Evolutionary conservation across 345 rosid species (phyloP).

Genomic region (Lepidium aucheri): DNA sequence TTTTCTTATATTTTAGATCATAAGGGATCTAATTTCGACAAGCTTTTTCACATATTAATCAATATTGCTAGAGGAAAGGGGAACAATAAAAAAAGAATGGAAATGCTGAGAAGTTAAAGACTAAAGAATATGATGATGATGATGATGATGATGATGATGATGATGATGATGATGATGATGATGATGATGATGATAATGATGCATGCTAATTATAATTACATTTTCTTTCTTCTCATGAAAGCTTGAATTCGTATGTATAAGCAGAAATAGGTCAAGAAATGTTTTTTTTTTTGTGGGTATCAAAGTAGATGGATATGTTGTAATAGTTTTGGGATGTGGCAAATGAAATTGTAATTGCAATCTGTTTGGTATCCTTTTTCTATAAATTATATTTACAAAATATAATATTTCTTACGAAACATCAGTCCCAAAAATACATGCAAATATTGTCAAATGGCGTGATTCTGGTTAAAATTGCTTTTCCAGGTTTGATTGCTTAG

Average conservation of each 20-base stretch:
- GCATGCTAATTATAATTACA: constrained; percentile 25
- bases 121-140: constrained; percentile 8
- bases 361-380: no score
- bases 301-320: constrained; percentile 23
- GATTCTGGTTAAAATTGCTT: no score
- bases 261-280: constrained; percentile 8
- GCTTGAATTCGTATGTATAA: constrained; percentile 20
- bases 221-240: constrained; percentile 10
- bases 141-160: constrained; percentile 29
- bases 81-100: background rate
- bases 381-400: no score
- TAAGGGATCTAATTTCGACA: constrained; percentile 13
- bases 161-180: no score
- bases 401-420: no score
- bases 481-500: no score
- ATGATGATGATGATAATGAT: no score
- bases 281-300: background rate
- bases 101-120: constrained; percentile 11
- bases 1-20: constrained; percentile 16
- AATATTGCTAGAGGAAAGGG: constrained; percentile 12
- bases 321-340: constrained; percentile 22
- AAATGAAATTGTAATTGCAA: constrained; percentile 15
- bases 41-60: constrained; percentile 9
- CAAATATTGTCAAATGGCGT: no score
- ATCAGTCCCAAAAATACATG: no score